Evolutionary conservation across 164 flowering plant genomes (phyloP), one percentile per base, ranked within the genome.

Genomic region (Protea cynaroides): DNA sequence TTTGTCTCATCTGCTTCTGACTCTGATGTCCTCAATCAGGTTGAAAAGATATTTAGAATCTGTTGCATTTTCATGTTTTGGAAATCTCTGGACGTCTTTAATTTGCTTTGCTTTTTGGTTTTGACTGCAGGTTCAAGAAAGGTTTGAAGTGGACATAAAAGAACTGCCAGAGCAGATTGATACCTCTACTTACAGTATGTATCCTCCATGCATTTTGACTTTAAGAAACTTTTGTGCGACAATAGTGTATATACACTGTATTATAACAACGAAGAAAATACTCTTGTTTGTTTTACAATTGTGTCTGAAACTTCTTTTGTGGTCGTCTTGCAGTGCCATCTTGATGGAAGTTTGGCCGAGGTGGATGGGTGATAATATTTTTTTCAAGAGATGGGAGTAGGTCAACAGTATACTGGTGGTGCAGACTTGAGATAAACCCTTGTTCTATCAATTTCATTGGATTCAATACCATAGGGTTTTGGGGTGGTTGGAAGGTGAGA

Each of bases 141-240:
- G 98, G 78, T 93, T 93, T 80, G 97, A 88, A 73, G 98, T 93
- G 64, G 97, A 93, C 65, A 93, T 93, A 54, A 91, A 90, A 76
- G 96, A 87, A 74, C 93, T 94, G 29, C 98, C 98, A 19, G 98
- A 94, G 85, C 95, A 90, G 75, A 91, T 94, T 70, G 98, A 94
- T 70, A 91, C 97, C 15, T 86, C 97, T 13, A 91, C 98, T 51
- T 94, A 94, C 79, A 94, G 97, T 94, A 86, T 47, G 97, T 82
- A 21, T 56, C 12, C 25, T 19, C 25, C 34, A 5, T 29, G 2
- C 4, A 5, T 29, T 29, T 29, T 29, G 34, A 29, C 0, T 29
- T 0, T n/a, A n/a, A n/a, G 34, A 5, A 29, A 29, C 34, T 29
- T 29, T n/a, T n/a, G n/a, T 29, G 34, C 5, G 34, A 2, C 34